Base-by-base conservation (phyloP, 1,284 basidiomycete species). In the Trametes sp. region DNA sequence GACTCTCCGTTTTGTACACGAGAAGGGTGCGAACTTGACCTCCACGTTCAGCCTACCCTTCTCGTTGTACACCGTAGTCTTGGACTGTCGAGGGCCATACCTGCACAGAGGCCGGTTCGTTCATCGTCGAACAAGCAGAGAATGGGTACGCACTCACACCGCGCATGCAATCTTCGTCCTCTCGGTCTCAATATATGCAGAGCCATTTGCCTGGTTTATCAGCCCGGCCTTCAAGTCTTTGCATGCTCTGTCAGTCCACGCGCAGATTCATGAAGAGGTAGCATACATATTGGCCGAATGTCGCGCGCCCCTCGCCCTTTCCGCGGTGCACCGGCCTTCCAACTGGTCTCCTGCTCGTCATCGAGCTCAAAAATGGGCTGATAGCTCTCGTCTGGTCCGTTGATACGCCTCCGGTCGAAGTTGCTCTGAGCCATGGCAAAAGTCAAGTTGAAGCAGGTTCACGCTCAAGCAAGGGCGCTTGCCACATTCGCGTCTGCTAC, bases 11-110 rank as follows among this genome's bases (percentile, higher is more conserved):
- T 83, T 82, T 29, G 81, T 78, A 68, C 89, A 93, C 6, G 96
- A 93, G 76, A 98, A 99, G 0, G 98, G 97, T 1, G 97, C 87
- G 74, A 97, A 98, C 77, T 98, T 98, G 64, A 98, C 93, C 76
- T 98, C 96, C 2, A 99, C 93, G 65, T 96, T 98, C 60, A 99
- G 78, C 62, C 87, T 87, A 0, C 96, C 97, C 65, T 88, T 90
- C 67, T 97, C 93, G 64, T 85, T 93, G 75, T 95, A 98, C 2
- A 86, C 76, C 54, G 85, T 80, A 65, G 84, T 87, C 81, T 92
- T 94, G 28, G 92, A 87, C 72, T 96, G 96, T 59, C 96, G 87
- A 10, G 97, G 98, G 0, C 97, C 97, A 76, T 98, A 98, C 7
- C 95, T 97, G 8, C 9, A 23, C 33, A 7, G 4, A 28, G 14